phyloP scores from a whole-genome alignment of 805 yeast genomes.

The Saturnispora bothae region DNA sequence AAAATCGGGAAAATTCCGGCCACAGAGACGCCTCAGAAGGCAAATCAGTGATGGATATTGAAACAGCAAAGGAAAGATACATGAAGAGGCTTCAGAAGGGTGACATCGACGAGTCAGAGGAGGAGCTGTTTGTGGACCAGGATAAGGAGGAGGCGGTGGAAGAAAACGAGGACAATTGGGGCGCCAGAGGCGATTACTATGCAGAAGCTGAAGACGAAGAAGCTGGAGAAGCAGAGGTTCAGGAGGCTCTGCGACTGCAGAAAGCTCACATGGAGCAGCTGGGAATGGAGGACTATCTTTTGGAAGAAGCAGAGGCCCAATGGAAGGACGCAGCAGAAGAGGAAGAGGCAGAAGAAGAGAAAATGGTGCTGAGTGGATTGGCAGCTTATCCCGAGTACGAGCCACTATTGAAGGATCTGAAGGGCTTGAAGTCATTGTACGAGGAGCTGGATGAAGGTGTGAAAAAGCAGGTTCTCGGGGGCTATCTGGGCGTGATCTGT shows the following conservation, averaged over 20 bases:
- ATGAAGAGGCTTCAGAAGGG: slow-evolving; percentile 26
- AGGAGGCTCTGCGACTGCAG: slow-evolving; percentile 82
- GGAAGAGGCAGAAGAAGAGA: slow-evolving; percentile 33
- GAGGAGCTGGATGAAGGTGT: slow-evolving; percentile 31
- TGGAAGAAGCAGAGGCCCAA: slow-evolving; percentile 68
- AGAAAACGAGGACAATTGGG: slow-evolving; percentile 31
- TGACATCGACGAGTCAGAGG: slow-evolving; percentile 39
- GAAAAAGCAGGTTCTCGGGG: slow-evolving; percentile 59
- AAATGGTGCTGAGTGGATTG: neutral
- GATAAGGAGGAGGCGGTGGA: slow-evolving; percentile 22
- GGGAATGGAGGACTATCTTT: slow-evolving; percentile 63
- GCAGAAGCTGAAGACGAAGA: slow-evolving; percentile 71
- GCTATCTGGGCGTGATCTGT: slow-evolving; percentile 69
- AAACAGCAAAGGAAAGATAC: slow-evolving; percentile 25
- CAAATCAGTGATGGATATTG: slow-evolving; percentile 23
- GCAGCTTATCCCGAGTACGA: slow-evolving; percentile 67
- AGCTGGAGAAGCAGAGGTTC: slow-evolving; percentile 70
- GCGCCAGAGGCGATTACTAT: slow-evolving; percentile 42
- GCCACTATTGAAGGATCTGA: slow-evolving; percentile 60
- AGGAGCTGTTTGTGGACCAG: slow-evolving; percentile 32
- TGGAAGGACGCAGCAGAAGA: slow-evolving; percentile 48
- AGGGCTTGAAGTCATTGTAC: slow-evolving; percentile 32
- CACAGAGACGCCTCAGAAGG: neutral
- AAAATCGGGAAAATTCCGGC: neutral
- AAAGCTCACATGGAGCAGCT: slow-evolving; percentile 68